Evolutionary conservation across 345 rosid genomes (phyloP).

Genomic region (Crucihimalaya himalaica): DNA sequence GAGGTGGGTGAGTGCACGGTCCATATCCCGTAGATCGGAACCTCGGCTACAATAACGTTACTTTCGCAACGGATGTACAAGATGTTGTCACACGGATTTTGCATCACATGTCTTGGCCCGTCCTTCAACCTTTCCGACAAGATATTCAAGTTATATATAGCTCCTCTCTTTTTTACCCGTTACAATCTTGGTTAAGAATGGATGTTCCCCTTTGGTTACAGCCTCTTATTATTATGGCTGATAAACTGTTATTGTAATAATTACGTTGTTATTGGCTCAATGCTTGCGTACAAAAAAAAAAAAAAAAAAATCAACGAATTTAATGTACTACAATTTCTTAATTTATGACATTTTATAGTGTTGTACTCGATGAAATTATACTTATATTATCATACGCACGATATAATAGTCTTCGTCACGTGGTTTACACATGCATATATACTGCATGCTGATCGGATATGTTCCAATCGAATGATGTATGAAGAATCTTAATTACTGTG

Average conservation of each 20-base stretch:
- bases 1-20: no score
- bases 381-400: neutral
- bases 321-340: neutral
- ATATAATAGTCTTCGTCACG: neutral
- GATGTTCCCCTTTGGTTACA: neutral
- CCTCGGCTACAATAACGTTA: neutral
- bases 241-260: neutral
- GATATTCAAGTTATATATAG: neutral
- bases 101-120: neutral
- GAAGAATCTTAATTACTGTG: neutral
- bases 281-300: neutral
- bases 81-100: neutral
- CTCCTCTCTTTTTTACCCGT: neutral
- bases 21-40: no score
- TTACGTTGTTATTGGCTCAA: neutral
- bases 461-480: no score
- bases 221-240: neutral
- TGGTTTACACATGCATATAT: neutral
- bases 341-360: neutral
- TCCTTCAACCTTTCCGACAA: neutral
- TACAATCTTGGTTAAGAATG: neutral
- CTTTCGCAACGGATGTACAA: neutral
- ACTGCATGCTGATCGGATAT: slow-evolving; percentile 1
- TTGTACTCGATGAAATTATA: neutral
- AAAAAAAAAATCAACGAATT: neutral